Base-by-base conservation (phyloP, 228 moss, liverwort and hornwort species). In the Sphagnum fallax region DNA sequence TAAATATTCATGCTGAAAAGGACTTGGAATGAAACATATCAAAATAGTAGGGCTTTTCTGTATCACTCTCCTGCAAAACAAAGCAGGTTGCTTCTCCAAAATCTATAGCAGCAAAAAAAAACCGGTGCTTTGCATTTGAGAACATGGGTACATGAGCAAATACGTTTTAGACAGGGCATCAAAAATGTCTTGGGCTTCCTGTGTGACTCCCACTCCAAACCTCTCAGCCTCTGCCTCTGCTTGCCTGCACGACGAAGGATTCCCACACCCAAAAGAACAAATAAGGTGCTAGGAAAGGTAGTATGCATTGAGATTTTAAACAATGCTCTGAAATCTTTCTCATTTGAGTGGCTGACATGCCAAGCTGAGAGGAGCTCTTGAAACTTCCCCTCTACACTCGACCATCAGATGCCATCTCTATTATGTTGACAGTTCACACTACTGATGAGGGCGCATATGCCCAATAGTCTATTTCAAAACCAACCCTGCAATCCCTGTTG, bases 111-210 rank as follows among this genome's bases (percentile, higher is more conserved):
- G 63, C 63, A 64, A 64, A 16, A n/a, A 6, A 8, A 7, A 60
- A 60, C 32, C 32, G 15, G 8, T 64, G 8, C 8, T 16, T 9
- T 64, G 8, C 63, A 64, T 48, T n/a, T 55, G 55, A 10, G 63
- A 64, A 10, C 16, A 48, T 64, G 10, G 16, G 15, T 8, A 64
- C 10, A 9, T 8, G 16, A 69, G 69, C 64, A 11, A 15, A 72
- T 89, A 98, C 98, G 98, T 98, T 76, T 94, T 98, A 64, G 93
- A 93, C 53, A 98, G 87, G 69, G 93, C 98, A 87, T 98, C 98
- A 84, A 93, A 98, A 77, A 98, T 94, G 73, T 98, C 98, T 80
- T 98, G 98, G 61, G 94, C 98, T 87, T 93, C 98, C 61, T 83
- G 63, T 52, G 94, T 87, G 72, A 98, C 98, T 76, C 90, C 94